Evolutionary conservation across 2,329 filamentous ascomycete species (phyloP), one percentile per base, ranked within the genome.

Genomic region (Knoxdaviesia capensis): DNA sequence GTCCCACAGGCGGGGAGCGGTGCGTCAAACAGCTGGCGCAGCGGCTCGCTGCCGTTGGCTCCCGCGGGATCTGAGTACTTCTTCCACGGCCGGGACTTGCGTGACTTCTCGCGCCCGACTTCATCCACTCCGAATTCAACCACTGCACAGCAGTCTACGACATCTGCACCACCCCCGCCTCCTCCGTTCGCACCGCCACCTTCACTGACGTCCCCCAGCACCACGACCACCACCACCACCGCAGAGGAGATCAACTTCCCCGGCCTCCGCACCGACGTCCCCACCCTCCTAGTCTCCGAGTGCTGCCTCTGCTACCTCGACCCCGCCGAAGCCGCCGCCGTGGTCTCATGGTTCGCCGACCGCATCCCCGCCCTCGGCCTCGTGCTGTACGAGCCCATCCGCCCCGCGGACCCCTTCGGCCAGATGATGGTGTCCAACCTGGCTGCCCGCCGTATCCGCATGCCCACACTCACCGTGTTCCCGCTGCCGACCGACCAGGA

Each of bases 291-390:
- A 29, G 68, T 98, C 6, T 96, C 88, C 0, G 90, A 98, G 59
- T 96, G 90, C 66, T 98, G 90, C 55, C 69, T 98, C 32, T 84
- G 90, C 56, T 98, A 98, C 53, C 70, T 98, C 1, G 68, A 77
- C 6, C 68, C 77, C 0, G 52, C 67, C 0, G 69, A 77, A 41
- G 79, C 86, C 0, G 64, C 68, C 34, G 59, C 62, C 2, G 74
- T 88, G 5, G 58, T 93, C 28, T 56, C 63, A 10, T 77, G 74
- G 56, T 85, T 88, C 51, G 65, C 68, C 10, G 58, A 63, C 3
- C 60, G 56, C 20, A 69, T 74, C 34, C 49, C 54, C 40, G 47
- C 61, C 55, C 43, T 76, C 48, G 50, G 69, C 57, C 60, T 92
- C 3, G 61, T 93, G 35, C 59, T 96, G 30, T 98, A 98, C 63